Conservation (phyloP, 257 asterid species). For the Ilex asprella region DNA sequence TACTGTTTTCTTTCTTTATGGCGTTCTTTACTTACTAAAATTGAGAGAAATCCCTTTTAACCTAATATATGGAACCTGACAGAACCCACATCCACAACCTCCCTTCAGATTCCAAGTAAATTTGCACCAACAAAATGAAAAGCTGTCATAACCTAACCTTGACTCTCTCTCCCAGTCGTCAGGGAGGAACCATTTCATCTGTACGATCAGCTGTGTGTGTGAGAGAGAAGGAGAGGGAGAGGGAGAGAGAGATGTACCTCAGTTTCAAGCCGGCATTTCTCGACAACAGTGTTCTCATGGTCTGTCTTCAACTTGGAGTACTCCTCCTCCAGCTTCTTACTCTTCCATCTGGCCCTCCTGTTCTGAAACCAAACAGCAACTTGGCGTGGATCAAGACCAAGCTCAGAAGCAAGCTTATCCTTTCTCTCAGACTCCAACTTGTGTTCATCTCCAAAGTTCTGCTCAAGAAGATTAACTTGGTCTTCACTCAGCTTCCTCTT, state of each 20-base stretch:
- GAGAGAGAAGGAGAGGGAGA: background rate
- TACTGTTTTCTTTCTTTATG: too few relatives aligned
- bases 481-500: conserved; percentile 21
- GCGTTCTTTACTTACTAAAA: too few relatives aligned
- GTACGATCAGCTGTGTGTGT: background rate
- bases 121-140: too few relatives aligned
- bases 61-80: too few relatives aligned
- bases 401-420: conserved; percentile 19
- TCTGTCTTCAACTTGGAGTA: conserved; percentile 5
- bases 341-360: conserved; percentile 18
- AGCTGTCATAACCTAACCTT: too few relatives aligned
- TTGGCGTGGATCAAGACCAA: conserved; percentile 20
- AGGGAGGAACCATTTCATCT: background rate
- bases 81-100: too few relatives aligned
- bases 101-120: too few relatives aligned
- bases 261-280: conserved; percentile 2
- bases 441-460: conserved; percentile 5
- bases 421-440: conserved; percentile 18
- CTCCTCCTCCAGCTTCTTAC: conserved; percentile 15
- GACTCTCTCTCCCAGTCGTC: background rate
- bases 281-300: background rate
- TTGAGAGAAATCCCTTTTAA: too few relatives aligned
- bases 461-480: conserved; percentile 17
- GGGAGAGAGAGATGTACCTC: background rate
- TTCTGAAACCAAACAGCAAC: conserved; percentile 24